These are phyloP conservation scores for Phoenix dactylifera DNA, from an alignment of 176 grass and related monocot genomes.

Conservation along the genomic window DNA sequence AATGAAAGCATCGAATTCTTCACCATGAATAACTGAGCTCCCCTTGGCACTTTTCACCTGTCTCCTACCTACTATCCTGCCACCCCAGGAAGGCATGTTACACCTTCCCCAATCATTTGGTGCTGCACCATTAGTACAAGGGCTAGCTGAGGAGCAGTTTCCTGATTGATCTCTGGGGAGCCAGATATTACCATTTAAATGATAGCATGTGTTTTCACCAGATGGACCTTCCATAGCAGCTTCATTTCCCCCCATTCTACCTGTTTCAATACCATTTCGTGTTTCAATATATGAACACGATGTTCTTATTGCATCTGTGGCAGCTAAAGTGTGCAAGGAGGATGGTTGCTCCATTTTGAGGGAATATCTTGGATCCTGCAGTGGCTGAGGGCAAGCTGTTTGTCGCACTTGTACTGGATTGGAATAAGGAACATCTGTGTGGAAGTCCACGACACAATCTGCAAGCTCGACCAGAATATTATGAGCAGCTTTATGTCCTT, in stretches of 20 bases:
- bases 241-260: conserved; percentile 32
- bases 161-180: conserved; percentile 51
- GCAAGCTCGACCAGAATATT: conserved; percentile 43
- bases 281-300: conserved; percentile 34
- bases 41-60: conserved; percentile 60
- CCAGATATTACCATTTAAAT: conserved; percentile 60
- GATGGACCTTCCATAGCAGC: conserved; percentile 50
- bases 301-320: conserved; percentile 12
- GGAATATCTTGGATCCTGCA: conserved; percentile 11
- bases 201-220: conserved; percentile 49
- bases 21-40: conserved; percentile 50
- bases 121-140: conserved; percentile 30
- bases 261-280: conserved; percentile 35
- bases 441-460: conserved; percentile 34
- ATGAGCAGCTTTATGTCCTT: conserved; percentile 29
- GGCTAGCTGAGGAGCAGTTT: conserved; percentile 43
- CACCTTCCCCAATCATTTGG: conserved; percentile 55
- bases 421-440: conserved; percentile 26
- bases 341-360: background rate
- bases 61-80: conserved; percentile 52
- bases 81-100: conserved; percentile 71
- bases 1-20: conserved; percentile 82
- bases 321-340: background rate
- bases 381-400: background rate
- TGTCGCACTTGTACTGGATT: conserved; percentile 23